These are phyloP conservation scores for Warburgia ugandensis DNA, from an alignment of 164 flowering plant species.

Conservation along the genomic window DNA sequence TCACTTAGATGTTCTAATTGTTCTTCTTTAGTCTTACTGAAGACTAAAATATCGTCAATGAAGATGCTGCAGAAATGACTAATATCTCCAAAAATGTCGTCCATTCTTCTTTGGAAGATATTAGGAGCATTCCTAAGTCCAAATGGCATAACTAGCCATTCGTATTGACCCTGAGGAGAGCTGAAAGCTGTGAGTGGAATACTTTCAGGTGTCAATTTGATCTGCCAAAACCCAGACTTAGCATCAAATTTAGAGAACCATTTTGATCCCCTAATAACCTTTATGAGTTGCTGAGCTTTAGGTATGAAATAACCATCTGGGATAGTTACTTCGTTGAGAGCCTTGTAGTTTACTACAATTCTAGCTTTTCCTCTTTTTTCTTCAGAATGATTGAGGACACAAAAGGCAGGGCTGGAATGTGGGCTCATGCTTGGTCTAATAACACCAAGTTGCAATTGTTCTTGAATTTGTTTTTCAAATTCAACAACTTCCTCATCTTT, in stretches of 20 bases:
- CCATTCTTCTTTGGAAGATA: slow-evolving; percentile 13
- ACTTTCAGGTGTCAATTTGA: neutral
- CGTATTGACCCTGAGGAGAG: slow-evolving; percentile 10
- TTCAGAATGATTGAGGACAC: slow-evolving; percentile 3
- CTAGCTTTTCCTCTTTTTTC: slow-evolving; percentile 1
- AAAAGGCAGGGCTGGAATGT: neutral
- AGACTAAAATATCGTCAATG: slow-evolving; percentile 8
- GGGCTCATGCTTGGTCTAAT: neutral
- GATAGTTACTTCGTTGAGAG: neutral
- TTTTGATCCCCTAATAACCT: neutral
- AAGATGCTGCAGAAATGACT: slow-evolving; percentile 1
- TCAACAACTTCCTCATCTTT: neutral
- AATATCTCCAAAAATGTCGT: neutral
- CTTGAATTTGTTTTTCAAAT: neutral
- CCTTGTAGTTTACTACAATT: neutral
- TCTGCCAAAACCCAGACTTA: slow-evolving; percentile 11
- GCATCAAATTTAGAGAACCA: slow-evolving; percentile 1
- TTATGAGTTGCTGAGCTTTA: neutral
- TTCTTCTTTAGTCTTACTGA: slow-evolving; percentile 1
- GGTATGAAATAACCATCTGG: slow-evolving; percentile 2
- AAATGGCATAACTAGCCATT: slow-evolving; percentile 15
- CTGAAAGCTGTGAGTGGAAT: slow-evolving; percentile 6
- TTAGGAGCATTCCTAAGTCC: slow-evolving; percentile 12
- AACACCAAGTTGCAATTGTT: neutral
- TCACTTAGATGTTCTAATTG: slow-evolving; percentile 2